Conservation (phyloP, 2,329 filamentous ascomycete genomes). For the Sporothrix globosa region DNA sequence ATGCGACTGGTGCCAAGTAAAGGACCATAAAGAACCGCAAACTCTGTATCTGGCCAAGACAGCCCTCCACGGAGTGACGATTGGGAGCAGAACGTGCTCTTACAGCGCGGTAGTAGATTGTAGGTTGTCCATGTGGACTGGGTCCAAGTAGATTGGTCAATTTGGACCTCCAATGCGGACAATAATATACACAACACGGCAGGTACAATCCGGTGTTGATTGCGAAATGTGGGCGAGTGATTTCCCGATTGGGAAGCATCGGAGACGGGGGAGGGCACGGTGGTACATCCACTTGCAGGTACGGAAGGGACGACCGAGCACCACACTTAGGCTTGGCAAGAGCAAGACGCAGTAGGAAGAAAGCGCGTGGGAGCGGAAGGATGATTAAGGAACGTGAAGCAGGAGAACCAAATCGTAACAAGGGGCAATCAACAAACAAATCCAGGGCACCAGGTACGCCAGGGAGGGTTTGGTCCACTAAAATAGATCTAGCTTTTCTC, state of each 20-base stretch:
- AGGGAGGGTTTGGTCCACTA: constrained; percentile 14
- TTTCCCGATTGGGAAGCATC: constrained; percentile 23
- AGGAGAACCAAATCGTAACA: neutral
- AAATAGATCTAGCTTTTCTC: constrained; percentile 11
- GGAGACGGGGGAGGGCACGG: neutral
- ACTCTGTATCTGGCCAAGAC: neutral
- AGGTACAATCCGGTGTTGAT: constrained; percentile 9
- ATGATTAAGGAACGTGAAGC: too few species aligned
- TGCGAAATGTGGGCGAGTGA: neutral
- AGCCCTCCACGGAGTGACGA: neutral
- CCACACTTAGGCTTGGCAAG: neutral
- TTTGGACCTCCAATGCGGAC: constrained; percentile 8
- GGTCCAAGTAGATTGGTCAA: neutral
- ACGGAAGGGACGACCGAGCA: constrained; percentile 4
- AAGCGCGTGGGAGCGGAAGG: too few species aligned
- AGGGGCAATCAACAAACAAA: constrained; percentile 21
- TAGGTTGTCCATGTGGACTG: neutral
- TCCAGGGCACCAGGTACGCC: neutral
- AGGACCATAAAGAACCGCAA: neutral
- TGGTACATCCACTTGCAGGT: too few species aligned
- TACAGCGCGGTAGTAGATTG: neutral
- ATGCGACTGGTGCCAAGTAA: constrained; percentile 11
- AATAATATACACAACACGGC: constrained; percentile 16
- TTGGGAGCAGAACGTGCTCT: neutral
- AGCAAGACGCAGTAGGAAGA: too few species aligned